These are phyloP conservation scores for Amaranthus cruentus DNA, from an alignment of 148 eudicot genomes.

Conservation along the genomic window DNA sequence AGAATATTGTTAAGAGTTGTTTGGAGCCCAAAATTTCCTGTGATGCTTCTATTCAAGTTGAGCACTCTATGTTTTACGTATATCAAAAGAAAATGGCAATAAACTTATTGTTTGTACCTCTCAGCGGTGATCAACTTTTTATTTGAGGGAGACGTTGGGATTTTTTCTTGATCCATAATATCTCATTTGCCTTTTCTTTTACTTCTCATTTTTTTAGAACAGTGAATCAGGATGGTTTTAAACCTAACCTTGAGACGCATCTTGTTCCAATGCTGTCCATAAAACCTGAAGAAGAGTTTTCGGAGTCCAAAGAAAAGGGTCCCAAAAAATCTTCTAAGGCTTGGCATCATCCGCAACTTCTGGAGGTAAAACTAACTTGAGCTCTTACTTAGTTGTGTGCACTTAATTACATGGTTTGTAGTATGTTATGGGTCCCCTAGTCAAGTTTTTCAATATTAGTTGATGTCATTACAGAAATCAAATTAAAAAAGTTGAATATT, in stretches of 20 bases:
- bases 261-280: slow-evolving; percentile 76
- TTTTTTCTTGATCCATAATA: slow-evolving; percentile 4
- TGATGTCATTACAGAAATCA: neutral
- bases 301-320: slow-evolving; percentile 48
- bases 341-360: slow-evolving; percentile 76
- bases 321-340: slow-evolving; percentile 38
- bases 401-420: slow-evolving; percentile 1
- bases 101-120: neutral
- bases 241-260: slow-evolving; percentile 94
- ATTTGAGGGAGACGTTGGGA: neutral
- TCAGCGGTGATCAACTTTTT: neutral
- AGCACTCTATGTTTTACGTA: neutral
- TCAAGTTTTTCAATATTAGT: neutral
- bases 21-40: neutral
- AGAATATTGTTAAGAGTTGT: neutral
- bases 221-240: slow-evolving; percentile 88
- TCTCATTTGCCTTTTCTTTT: neutral
- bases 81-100: neutral
- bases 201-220: slow-evolving; percentile 44
- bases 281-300: slow-evolving; percentile 43
- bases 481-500: neutral
- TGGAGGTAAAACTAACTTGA: slow-evolving; percentile 50
- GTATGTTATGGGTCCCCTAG: neutral
- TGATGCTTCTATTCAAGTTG: neutral
- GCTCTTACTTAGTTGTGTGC: neutral